Evolutionary conservation across 2,329 filamentous ascomycete genomes (phyloP).

Genomic region (Diaporthe aspalathi): DNA sequence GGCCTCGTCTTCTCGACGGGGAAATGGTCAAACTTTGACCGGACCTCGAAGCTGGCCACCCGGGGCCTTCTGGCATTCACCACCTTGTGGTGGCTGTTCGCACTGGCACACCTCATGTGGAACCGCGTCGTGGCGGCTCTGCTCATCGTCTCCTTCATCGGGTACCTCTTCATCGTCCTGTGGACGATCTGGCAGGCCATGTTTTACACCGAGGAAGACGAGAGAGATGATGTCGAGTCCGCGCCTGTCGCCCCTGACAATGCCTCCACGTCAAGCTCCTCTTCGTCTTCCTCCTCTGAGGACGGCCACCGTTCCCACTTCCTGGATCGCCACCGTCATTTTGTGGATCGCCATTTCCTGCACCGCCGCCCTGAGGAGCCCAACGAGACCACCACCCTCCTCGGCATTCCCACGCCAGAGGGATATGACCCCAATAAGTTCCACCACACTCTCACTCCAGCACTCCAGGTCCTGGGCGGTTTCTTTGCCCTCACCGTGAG

Average conservation of each 20-base stretch:
- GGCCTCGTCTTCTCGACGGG: constrained; percentile 56
- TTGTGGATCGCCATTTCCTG: constrained; percentile 12
- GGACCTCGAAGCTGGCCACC: constrained; percentile 61
- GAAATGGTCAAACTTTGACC: constrained; percentile 53
- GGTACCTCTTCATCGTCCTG: constrained; percentile 57
- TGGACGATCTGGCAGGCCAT: constrained; percentile 59
- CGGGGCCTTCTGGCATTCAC: constrained; percentile 56
- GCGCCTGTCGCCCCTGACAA: constrained; percentile 42
- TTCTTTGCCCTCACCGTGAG: constrained; percentile 58
- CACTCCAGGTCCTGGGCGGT: constrained; percentile 32
- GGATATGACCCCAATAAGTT: constrained; percentile 16
- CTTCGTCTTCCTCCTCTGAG: constrained; percentile 50
- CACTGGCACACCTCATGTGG: constrained; percentile 45
- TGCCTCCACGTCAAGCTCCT: constrained; percentile 51
- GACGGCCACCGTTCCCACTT: background rate
- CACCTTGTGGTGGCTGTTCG: constrained; percentile 50
- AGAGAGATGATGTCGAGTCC: constrained; percentile 47
- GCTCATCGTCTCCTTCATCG: constrained; percentile 54
- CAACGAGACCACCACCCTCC: constrained; percentile 33
- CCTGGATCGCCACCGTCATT: constrained; percentile 21
- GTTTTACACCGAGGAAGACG: constrained; percentile 51
- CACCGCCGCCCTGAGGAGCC: constrained; percentile 4
- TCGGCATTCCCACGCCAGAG: constrained; percentile 14
- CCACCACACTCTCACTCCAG: constrained; percentile 32
- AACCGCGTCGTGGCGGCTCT: constrained; percentile 49